Evolutionary conservation across 148 eudicot species (phyloP).

Genomic region (Cornus florida): DNA sequence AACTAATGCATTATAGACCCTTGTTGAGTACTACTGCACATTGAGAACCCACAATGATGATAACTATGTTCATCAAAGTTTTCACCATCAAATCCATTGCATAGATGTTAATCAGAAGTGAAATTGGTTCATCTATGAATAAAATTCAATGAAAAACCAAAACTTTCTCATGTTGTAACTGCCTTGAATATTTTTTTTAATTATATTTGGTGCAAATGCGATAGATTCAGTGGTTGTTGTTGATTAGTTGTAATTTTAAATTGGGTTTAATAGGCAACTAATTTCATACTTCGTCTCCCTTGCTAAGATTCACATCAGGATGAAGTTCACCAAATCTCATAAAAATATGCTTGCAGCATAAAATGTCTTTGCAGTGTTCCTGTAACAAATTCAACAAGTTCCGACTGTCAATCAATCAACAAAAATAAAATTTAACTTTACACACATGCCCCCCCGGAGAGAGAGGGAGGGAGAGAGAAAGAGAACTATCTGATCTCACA

Average conservation of each 20-base stretch:
- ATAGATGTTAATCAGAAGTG: not conserved
- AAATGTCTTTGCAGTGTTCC: conserved; percentile 92
- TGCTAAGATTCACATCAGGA: conserved; percentile 57
- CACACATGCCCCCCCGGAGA: too few relatives aligned
- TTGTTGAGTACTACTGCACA: not conserved
- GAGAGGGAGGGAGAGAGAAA: not conserved
- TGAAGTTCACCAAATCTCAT: conserved; percentile 79
- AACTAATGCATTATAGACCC: not conserved
- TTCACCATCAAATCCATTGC: too few relatives aligned
- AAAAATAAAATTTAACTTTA: not conserved
- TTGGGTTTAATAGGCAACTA: not conserved
- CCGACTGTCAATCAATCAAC: not conserved
- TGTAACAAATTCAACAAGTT: conserved; percentile 28
- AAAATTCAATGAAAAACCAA: too few relatives aligned
- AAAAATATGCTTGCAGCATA: conserved; percentile 98
- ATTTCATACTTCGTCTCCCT: not conserved
- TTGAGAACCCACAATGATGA: not conserved
- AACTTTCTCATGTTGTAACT: too few relatives aligned
- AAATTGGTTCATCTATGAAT: not conserved
- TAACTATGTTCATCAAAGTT: too few relatives aligned
- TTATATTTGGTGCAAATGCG: too few relatives aligned
- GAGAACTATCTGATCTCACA: not conserved
- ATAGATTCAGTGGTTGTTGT: too few relatives aligned
- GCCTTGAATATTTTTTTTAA: too few relatives aligned
- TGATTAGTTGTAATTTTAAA: too few relatives aligned